These are phyloP conservation scores for Cephaloascus albidus DNA, from an alignment of 805 yeast species.

Conservation along the genomic window DNA sequence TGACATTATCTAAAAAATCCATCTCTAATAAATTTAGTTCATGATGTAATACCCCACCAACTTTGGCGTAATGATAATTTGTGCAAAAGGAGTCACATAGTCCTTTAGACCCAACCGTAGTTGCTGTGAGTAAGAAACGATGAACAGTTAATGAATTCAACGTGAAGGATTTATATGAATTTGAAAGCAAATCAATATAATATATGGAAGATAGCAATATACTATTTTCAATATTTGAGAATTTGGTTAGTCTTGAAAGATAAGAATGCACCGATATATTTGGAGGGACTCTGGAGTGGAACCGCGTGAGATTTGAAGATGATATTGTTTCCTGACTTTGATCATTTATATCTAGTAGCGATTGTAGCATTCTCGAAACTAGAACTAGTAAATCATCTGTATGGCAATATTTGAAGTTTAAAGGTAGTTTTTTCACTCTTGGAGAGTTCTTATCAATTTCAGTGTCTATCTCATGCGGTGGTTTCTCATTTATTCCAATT, in stretches of 20 bases:
- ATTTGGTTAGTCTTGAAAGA: conserved; percentile 65
- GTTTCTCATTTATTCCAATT: too few species aligned
- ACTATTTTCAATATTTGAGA: conserved; percentile 78
- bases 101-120: conserved; percentile 85
- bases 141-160: conserved; percentile 90
- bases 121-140: conserved; percentile 81
- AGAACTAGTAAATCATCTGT: conserved; percentile 61
- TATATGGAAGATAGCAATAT: conserved; percentile 77
- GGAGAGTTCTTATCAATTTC: too few species aligned
- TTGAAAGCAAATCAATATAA: conserved; percentile 78
- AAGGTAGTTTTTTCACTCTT: conserved; percentile 24
- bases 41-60: conserved; percentile 82
- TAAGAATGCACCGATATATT: conserved; percentile 74
- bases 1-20: conserved; percentile 74
- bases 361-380: conserved; percentile 72
- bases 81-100: conserved; percentile 92
- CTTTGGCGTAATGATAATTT: conserved; percentile 88
- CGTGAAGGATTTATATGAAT: conserved; percentile 71
- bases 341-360: conserved; percentile 72
- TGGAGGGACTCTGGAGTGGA: conserved; percentile 92
- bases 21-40: conserved; percentile 83
- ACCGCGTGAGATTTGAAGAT: conserved; percentile 57
- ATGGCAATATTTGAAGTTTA: conserved; percentile 54
- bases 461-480: too few species aligned
- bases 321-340: conserved; percentile 25